Evolutionary conservation across 371 early-diverging fungal species (phyloP).

Genomic region (Gilbertella persicaria): DNA sequence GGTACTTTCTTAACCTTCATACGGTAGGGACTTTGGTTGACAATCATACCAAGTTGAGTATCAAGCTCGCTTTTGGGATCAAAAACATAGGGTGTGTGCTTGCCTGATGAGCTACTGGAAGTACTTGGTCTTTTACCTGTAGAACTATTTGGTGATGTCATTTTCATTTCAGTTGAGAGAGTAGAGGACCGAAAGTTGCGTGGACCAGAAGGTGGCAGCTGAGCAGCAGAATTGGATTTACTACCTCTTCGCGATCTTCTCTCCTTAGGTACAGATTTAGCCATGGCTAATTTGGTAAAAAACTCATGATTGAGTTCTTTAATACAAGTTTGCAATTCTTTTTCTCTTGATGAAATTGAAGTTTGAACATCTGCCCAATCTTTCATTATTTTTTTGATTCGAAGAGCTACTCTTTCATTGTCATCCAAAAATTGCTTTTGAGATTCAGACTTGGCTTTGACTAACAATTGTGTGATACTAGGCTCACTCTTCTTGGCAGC

Average conservation of each 20-base stretch:
- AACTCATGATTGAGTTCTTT: slow-evolving; percentile 47
- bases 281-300: slow-evolving; percentile 49
- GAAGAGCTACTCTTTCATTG: slow-evolving; percentile 49
- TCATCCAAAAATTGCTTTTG: slow-evolving; percentile 46
- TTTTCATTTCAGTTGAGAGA: slow-evolving; percentile 28
- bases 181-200: slow-evolving; percentile 25
- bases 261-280: slow-evolving; percentile 26
- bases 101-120: slow-evolving; percentile 1
- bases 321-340: slow-evolving; percentile 43
- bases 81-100: slow-evolving; percentile 27
- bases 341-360: slow-evolving; percentile 31
- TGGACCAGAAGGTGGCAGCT: slow-evolving; percentile 1
- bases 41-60: slow-evolving; percentile 55
- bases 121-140: slow-evolving; percentile 10
- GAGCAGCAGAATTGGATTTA: slow-evolving; percentile 1
- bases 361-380: slow-evolving; percentile 45
- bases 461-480: slow-evolving; percentile 21
- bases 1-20: slow-evolving; percentile 45
- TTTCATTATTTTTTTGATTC: slow-evolving; percentile 44
- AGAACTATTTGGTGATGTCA: slow-evolving; percentile 9
- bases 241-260: slow-evolving; percentile 6
- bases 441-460: slow-evolving; percentile 37
- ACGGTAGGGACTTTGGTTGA: slow-evolving; percentile 56
- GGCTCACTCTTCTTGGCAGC: slow-evolving; percentile 36
- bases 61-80: slow-evolving; percentile 53